Evolutionary conservation across 2,329 filamentous ascomycete species (phyloP).

Genomic region (Xylariaceae sp.): DNA sequence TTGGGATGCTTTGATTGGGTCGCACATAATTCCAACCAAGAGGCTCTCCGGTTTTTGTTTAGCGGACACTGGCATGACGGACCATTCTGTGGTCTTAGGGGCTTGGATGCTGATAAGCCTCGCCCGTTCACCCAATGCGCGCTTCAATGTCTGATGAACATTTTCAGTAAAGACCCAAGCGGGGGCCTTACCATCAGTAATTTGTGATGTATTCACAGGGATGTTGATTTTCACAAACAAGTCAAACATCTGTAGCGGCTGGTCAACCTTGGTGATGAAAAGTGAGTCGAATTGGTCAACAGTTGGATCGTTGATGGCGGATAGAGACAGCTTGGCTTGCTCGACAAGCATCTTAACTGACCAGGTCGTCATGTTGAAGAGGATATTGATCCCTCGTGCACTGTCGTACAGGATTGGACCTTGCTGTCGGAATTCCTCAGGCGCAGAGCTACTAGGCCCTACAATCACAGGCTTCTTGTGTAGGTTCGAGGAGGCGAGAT

Average conservation of each 20-base stretch:
- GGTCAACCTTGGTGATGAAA: constrained; percentile 66
- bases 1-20: constrained; percentile 67
- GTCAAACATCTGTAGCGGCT: constrained; percentile 55
- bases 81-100: constrained; percentile 40
- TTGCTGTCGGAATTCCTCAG: constrained; percentile 39
- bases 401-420: constrained; percentile 77
- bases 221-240: constrained; percentile 35
- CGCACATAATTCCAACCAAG: constrained; percentile 65
- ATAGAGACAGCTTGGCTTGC: constrained; percentile 70
- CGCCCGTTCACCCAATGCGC: constrained; percentile 72
- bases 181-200: constrained; percentile 40
- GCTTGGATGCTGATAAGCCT: constrained; percentile 60
- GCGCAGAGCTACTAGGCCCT: constrained; percentile 40
- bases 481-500: constrained; percentile 71
- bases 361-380: constrained; percentile 88
- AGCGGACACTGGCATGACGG: constrained; percentile 38
- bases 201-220: constrained; percentile 20
- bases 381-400: constrained; percentile 68
- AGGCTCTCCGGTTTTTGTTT: constrained; percentile 38
- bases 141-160: constrained; percentile 61
- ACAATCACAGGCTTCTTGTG: constrained; percentile 60
- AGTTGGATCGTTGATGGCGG: constrained; percentile 68
- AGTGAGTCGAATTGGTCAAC: constrained; percentile 79
- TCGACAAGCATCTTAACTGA: constrained; percentile 71
- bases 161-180: constrained; percentile 48